Evolutionary conservation across 2,329 filamentous ascomycete species (phyloP), one percentile per base, ranked within the genome.

Genomic region (Claviceps sp.): DNA sequence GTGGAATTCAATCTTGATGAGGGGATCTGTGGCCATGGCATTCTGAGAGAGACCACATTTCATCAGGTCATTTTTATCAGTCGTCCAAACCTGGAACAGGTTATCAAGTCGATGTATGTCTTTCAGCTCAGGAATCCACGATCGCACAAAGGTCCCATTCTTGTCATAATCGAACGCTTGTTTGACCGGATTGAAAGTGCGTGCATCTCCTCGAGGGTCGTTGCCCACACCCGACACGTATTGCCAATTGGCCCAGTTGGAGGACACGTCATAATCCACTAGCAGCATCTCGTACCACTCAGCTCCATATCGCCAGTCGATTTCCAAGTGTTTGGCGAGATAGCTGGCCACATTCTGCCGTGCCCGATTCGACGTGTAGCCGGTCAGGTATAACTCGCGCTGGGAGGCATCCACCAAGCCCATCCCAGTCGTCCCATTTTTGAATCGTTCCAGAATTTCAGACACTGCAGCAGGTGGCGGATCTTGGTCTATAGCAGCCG

Each of bases 201-300:
- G 73, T 0, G 78, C 78, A 5, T 85, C 78, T 6, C 82, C 81
- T 22, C 85, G 71, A 0, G 86, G 87, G 58, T 91, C 86, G 57
- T 89, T 90, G 7, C 87, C 87, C 0, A 91, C 85, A 0, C 87
- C 87, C 0, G 86, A 77, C 0, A 87, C 79, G 55, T 91, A 91
- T 64, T 89, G 85, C 87, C 86, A 90, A 60, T 89, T 89, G 10
- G 81, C 81, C 85, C 85, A 91, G 58, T 90, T 90, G 54, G 76
- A 84, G 14, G 77, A 80, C 0, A 85, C 75, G 58, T 91, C 87
- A 62, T 90, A 89, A 62, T 93, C 87, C 34, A 84, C 72, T 3
- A 90, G 73, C 61, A 85, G 70, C 62, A 76, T 79, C 63, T 91
- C 87, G 61, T 90, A 91, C 84, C 85, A 91, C 63, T 90, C 87